Conservation (phyloP, 179 eudicot genomes). For the Heliamphora pulchella region DNA sequence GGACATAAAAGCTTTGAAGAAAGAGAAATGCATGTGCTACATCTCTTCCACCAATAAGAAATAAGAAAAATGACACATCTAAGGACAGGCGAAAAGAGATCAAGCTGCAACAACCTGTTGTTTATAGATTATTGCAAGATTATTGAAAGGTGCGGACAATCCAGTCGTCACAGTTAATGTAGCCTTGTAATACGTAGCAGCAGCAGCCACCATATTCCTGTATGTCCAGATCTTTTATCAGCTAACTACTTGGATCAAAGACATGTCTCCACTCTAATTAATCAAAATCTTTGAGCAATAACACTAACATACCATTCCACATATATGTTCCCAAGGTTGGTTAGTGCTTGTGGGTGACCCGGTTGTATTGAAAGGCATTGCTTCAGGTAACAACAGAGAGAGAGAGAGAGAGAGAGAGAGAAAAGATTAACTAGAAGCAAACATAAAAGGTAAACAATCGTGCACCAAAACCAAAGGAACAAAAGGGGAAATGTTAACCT, state of each 20-base stretch:
- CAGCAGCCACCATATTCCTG: constrained; percentile 87
- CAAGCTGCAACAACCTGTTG: constrained; percentile 56
- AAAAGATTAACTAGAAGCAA: neutral
- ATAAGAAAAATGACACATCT: no score
- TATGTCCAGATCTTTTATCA: constrained; percentile 2
- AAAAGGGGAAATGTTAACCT: no score
- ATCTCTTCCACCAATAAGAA: no score
- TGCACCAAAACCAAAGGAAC: constrained; percentile 5
- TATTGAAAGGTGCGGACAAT: constrained; percentile 87
- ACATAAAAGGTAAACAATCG: neutral
- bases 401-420: no score
- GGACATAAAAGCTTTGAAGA: no score
- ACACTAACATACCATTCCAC: constrained; percentile 65
- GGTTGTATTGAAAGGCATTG: constrained; percentile 88
- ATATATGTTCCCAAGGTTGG: constrained; percentile 89
- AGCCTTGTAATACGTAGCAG: constrained; percentile 78
- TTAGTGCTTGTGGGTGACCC: constrained; percentile 84
- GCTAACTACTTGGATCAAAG: neutral
- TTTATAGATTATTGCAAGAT: constrained; percentile 79
- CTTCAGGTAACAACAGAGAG: constrained; percentile 30
- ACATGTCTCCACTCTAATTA: neutral
- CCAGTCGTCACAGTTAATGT: constrained; percentile 80
- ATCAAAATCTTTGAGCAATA: neutral
- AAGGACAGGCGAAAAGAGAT: neutral
- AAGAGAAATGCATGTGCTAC: no score